Percentiles rank a stretch among this genome's conserved stretches.
Evolutionary conservation across 257 asterid species (phyloP).

Genomic region (Ballota nigra): DNA sequence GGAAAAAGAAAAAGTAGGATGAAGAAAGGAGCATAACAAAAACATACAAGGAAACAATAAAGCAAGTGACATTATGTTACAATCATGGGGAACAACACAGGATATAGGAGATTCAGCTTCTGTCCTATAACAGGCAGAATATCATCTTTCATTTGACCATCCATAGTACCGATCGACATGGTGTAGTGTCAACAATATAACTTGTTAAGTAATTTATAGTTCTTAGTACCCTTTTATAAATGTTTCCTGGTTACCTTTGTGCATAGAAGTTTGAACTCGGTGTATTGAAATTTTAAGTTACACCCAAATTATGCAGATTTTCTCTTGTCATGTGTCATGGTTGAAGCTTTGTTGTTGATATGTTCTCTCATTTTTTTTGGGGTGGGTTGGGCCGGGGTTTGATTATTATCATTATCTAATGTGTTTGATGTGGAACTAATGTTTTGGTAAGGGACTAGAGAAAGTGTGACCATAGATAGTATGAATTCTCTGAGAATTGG

Average conservation of each 20-base stretch:
- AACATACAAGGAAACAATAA: not conserved
- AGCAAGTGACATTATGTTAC: not conserved
- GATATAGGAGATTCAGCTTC: too few relatives aligned
- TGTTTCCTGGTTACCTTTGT: slow-evolving; percentile 2
- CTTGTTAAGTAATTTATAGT: not conserved
- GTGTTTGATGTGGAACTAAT: not conserved
- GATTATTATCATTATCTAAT: not conserved
- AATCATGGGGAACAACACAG: not conserved
- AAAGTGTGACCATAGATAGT: not conserved
- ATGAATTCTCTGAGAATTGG: too few relatives aligned
- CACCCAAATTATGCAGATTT: not conserved
- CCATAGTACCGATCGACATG: too few relatives aligned
- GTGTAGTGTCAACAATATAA: not conserved
- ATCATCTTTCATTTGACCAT: too few relatives aligned
- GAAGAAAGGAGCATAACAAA: not conserved
- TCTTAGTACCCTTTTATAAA: not conserved
- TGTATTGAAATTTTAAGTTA: not conserved
- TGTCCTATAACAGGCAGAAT: too few relatives aligned
- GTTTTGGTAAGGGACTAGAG: not conserved
- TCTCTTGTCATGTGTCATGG: not conserved
- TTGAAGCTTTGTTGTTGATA: not conserved
- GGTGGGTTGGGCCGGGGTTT: not conserved
- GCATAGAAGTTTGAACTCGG: not conserved
- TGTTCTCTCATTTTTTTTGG: not conserved
- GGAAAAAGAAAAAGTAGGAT: not conserved